A percentile compares a stretch with the other conserved stretches of the same genome.
phyloP scores from a whole-genome alignment of 1,139 yeast genomes.

The Geotrichum restrictum region DNA sequence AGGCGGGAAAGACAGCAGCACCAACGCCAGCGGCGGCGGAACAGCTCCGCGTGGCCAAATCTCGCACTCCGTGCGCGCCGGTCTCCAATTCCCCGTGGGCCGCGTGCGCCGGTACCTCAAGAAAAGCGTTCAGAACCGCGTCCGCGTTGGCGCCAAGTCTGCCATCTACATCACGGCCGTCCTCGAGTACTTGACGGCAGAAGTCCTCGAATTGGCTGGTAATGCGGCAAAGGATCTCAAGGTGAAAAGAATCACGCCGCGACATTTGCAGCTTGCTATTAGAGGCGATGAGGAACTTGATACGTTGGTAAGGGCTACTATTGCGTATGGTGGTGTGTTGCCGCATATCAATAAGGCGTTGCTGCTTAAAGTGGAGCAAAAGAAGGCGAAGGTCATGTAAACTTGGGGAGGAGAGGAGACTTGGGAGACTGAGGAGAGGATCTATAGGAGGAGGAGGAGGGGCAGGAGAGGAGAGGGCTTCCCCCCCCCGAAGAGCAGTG shows the following conservation, averaged over 20 bases:
- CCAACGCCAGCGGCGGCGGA: conserved; percentile 56
- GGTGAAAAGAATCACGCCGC: conserved; percentile 97
- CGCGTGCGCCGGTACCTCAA: conserved; percentile 95
- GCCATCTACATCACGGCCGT: conserved; percentile 97
- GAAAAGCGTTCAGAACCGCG: conserved; percentile 84
- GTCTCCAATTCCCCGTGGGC: conserved; percentile 96
- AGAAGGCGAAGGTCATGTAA: conserved; percentile 47
- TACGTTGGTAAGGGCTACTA: conserved; percentile 91
- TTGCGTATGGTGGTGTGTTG: conserved; percentile 98
- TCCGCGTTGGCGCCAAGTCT: conserved; percentile 95
- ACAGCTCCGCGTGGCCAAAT: conserved; percentile 49
- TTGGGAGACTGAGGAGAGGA: too few species aligned
- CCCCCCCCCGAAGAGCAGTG: too few species aligned
- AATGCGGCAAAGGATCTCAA: conserved; percentile 98
- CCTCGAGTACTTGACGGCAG: conserved; percentile 94
- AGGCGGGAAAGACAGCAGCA: conserved; percentile 65
- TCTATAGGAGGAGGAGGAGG: too few species aligned
- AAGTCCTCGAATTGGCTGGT: conserved; percentile 97
- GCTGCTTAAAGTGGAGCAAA: conserved; percentile 86
- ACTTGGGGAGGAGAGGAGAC: too few species aligned
- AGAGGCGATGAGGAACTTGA: conserved; percentile 99
- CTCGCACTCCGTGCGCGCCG: conserved; percentile 96
- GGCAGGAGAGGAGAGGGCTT: too few species aligned
- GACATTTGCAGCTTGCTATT: conserved; percentile 96
- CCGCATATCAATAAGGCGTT: conserved; percentile 96